These are phyloP conservation scores for Quercus cerris DNA, from an alignment of 306 rosid genomes.

Conservation along the genomic window DNA sequence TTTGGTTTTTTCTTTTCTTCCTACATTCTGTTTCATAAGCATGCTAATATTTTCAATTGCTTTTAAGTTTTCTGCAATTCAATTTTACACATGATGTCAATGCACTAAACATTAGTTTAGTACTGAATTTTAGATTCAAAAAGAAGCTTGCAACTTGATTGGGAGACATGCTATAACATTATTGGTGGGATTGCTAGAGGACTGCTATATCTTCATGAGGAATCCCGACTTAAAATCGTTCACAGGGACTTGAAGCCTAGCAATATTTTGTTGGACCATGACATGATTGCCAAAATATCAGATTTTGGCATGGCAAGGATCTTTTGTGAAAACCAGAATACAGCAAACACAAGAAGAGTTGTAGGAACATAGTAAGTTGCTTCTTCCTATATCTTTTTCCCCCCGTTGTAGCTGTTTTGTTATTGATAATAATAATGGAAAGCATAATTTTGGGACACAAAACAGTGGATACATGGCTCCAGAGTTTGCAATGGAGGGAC, in stretches of 20 bases:
- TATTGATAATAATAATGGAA: background rate
- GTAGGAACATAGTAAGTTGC: conserved; percentile 55
- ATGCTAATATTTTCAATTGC: background rate
- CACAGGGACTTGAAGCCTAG: conserved; percentile 60
- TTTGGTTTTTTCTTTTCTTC: conserved; percentile 43
- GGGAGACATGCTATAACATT: conserved; percentile 40
- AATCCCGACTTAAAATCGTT: conserved; percentile 46
- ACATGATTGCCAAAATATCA: conserved; percentile 51
- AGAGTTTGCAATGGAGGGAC: conserved; percentile 57
- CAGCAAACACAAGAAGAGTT: conserved; percentile 50
- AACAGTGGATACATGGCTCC: conserved; percentile 64
- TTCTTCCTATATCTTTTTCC: background rate
- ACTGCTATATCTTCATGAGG: conserved; percentile 56
- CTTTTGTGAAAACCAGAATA: conserved; percentile 42
- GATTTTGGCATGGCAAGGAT: conserved; percentile 64
- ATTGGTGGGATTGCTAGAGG: conserved; percentile 46
- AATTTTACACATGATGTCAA: background rate
- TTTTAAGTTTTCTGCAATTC: background rate
- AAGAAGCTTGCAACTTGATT: conserved; percentile 35
- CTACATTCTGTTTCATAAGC: background rate
- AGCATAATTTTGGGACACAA: background rate
- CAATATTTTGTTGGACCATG: conserved; percentile 47
- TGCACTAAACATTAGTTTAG: background rate
- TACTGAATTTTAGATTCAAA: conserved; percentile 28
- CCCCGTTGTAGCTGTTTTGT: no score